A percentile compares a stretch with the other conserved stretches of the same genome.
Evolutionary conservation across 2,329 filamentous ascomycete species (phyloP).

Genomic region (Chaetomiaceae sp.): DNA sequence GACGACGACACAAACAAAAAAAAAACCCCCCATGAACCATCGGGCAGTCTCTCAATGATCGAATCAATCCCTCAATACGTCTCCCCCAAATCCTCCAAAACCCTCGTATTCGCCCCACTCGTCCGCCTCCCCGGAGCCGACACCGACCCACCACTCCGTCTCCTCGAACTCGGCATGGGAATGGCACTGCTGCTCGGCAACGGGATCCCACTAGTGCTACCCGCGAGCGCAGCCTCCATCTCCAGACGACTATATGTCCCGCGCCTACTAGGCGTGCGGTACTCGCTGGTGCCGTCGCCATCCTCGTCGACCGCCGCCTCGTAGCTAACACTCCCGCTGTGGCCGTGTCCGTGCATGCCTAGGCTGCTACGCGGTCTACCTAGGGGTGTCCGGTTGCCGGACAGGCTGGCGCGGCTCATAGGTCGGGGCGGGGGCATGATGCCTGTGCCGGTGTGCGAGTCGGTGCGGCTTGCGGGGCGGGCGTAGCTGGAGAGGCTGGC

Average conservation of each 20-base stretch:
- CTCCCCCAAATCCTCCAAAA: slow-evolving; percentile 27
- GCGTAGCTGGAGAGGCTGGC: slow-evolving; percentile 57
- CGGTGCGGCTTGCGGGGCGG: slow-evolving; percentile 50
- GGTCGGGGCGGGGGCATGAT: slow-evolving; percentile 55
- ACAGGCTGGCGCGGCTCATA: slow-evolving; percentile 60
- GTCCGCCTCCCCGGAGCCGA: slow-evolving; percentile 16
- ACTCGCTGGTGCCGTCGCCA: slow-evolving; percentile 30
- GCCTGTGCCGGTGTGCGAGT: slow-evolving; percentile 29
- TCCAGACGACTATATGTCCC: slow-evolving; percentile 51
- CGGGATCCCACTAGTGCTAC: slow-evolving; percentile 41
- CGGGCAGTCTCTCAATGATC: too few relatives aligned
- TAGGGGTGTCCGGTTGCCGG: slow-evolving; percentile 59
- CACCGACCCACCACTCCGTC: slow-evolving; percentile 30
- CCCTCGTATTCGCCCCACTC: slow-evolving; percentile 10
- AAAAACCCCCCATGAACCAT: too few relatives aligned
- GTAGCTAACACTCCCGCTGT: slow-evolving; percentile 53
- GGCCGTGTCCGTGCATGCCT: slow-evolving; percentile 52
- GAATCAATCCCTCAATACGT: slow-evolving; percentile 22
- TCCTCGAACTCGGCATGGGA: slow-evolving; percentile 18
- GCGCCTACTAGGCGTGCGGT: slow-evolving; percentile 51
- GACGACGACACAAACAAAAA: background rate
- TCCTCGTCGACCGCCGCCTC: slow-evolving; percentile 45
- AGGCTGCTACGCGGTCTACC: slow-evolving; percentile 69
- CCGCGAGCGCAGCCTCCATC: slow-evolving; percentile 33
- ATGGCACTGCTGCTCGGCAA: slow-evolving; percentile 42